phyloP scores from a whole-genome alignment of 2,329 filamentous ascomycete species.

The Sarocladiaceae sp. region DNA sequence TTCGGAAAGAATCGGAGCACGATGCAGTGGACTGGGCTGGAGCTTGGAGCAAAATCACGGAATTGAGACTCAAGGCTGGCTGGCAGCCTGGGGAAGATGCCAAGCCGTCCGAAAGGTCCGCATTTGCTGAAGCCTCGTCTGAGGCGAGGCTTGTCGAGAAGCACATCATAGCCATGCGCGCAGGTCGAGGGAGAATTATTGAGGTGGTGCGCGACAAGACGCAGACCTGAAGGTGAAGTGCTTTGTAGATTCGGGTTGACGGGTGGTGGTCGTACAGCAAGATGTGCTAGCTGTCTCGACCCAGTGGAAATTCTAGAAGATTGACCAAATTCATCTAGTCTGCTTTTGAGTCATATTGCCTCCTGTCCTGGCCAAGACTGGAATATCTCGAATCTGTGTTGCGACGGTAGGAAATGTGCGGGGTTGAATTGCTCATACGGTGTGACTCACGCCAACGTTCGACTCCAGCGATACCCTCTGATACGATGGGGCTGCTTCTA shows the following conservation, averaged over 20 bases:
- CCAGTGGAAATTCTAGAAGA: no score
- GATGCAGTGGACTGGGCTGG: constrained; percentile 50
- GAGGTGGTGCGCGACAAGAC: constrained; percentile 40
- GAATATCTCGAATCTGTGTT: not conserved
- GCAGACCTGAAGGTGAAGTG: no score
- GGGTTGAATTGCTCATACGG: not conserved
- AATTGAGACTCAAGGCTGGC: constrained; percentile 40
- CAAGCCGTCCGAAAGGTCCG: constrained; percentile 25
- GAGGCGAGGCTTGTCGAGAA: constrained; percentile 41
- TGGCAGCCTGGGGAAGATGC: constrained; percentile 33
- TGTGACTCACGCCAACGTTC: not conserved
- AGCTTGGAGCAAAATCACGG: constrained; percentile 48
- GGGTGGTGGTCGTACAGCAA: no score
- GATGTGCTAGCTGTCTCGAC: no score
- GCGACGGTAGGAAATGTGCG: not conserved
- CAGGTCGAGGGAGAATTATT: constrained; percentile 45
- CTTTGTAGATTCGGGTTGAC: no score
- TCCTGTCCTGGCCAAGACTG: no score
- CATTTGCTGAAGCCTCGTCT: constrained; percentile 30
- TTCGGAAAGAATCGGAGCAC: constrained; percentile 37
- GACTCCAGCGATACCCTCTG: not conserved
- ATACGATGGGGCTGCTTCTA: not conserved
- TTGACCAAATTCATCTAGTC: no score
- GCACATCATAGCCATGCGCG: constrained; percentile 40
- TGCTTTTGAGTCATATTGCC: no score